A percentile compares a stretch with the other conserved stretches of the same genome.
phyloP scores from a whole-genome alignment of 257 asterid genomes.

The Solanum sejunctum region DNA sequence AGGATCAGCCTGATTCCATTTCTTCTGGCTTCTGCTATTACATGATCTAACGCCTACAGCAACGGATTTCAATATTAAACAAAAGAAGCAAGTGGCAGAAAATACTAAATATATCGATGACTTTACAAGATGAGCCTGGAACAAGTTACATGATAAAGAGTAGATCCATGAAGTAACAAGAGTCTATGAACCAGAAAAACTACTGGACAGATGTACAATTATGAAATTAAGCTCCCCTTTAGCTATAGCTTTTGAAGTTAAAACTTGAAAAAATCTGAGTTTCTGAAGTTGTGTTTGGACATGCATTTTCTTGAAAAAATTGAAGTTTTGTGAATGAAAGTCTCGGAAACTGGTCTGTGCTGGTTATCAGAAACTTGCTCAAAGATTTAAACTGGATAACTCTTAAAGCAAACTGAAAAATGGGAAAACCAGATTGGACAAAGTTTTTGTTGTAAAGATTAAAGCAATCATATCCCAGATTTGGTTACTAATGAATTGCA shows the following conservation, averaged over 20 bases:
- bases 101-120: neutral
- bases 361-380: no score
- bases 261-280: neutral
- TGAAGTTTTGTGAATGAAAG: neutral
- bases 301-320: neutral
- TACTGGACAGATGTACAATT: neutral
- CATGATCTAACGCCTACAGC: conserved; percentile 81
- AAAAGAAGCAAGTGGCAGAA: neutral
- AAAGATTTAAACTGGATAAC: neutral
- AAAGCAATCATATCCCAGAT: neutral
- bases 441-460: neutral
- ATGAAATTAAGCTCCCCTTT: neutral
- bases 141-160: neutral
- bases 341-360: neutral
- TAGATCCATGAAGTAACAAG: neutral
- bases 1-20: conserved; percentile 68
- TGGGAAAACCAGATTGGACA: neutral
- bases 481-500: neutral
- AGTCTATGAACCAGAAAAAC: neutral
- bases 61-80: neutral
- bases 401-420: neutral
- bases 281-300: no score
- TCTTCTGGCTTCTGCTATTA: conserved; percentile 72
- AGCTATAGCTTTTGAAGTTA: neutral
- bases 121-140: neutral